Percentiles rank a stretch among this genome's conserved stretches.
These are phyloP conservation scores for Corynespora cassiicola DNA, from an alignment of 2,329 filamentous ascomycete genomes.

Conservation along the genomic window DNA sequence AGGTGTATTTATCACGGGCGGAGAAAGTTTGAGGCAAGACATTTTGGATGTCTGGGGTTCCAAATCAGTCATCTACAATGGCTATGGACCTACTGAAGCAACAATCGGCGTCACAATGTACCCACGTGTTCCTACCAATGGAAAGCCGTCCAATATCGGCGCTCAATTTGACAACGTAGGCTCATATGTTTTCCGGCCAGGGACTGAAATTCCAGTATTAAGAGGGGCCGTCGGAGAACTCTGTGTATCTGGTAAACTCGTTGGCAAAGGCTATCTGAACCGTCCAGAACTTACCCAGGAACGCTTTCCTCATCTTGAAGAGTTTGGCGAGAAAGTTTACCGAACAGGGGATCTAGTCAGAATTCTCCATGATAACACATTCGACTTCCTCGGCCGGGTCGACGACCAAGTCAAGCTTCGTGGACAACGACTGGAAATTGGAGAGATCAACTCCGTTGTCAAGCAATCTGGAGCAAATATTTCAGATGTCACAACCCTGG, in stretches of 20 bases:
- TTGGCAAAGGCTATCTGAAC: constrained; percentile 89
- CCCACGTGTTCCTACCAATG: constrained; percentile 77
- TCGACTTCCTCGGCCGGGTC: constrained; percentile 85
- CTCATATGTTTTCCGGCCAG: constrained; percentile 75
- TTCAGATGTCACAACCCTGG: constrained; percentile 76
- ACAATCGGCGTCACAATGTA: constrained; percentile 94
- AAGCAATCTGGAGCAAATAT: constrained; percentile 64
- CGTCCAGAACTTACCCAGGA: constrained; percentile 77
- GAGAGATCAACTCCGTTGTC: constrained; percentile 88
- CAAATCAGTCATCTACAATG: constrained; percentile 84
- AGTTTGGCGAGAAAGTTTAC: constrained; percentile 65
- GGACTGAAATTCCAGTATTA: constrained; percentile 73
- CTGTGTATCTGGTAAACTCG: constrained; percentile 84
- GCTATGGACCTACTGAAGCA: constrained; percentile 87
- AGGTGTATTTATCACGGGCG: constrained; percentile 92
- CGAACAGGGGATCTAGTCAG: constrained; percentile 89
- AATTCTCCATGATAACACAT: constrained; percentile 78
- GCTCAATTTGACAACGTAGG: constrained; percentile 87
- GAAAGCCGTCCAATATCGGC: constrained; percentile 87
- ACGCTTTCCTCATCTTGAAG: constrained; percentile 71
- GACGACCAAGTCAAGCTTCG: constrained; percentile 94
- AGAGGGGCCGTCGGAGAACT: constrained; percentile 84
- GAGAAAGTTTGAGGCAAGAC: constrained; percentile 86
- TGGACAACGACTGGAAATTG: constrained; percentile 86
- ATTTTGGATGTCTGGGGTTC: constrained; percentile 87